These are phyloP conservation scores for Leptosphaerulina australis DNA, from an alignment of 2,329 filamentous ascomycete species.

Conservation along the genomic window DNA sequence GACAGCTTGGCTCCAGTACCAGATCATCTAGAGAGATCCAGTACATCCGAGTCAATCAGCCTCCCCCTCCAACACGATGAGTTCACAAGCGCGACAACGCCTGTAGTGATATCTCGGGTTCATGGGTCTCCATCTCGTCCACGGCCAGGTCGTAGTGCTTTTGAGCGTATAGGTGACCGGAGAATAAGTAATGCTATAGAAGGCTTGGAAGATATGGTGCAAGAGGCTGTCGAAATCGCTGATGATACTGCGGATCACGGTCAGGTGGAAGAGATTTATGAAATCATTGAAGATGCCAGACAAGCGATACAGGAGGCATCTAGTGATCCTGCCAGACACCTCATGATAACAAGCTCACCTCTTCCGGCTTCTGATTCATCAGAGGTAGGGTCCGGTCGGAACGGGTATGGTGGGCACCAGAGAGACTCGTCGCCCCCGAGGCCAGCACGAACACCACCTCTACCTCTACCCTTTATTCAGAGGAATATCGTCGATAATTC, in stretches of 20 bases:
- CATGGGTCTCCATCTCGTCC: slow-evolving; percentile 33
- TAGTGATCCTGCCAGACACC: slow-evolving; percentile 23
- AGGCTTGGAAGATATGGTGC: slow-evolving; percentile 51
- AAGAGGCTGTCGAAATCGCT: slow-evolving; percentile 50
- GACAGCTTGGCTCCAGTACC: slow-evolving; percentile 33
- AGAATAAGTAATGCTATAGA: slow-evolving; percentile 45
- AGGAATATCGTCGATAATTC: not conserved
- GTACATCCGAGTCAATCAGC: slow-evolving; percentile 25
- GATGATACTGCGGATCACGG: slow-evolving; percentile 41
- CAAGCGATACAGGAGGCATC: slow-evolving; percentile 44
- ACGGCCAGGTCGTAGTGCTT: slow-evolving; percentile 26
- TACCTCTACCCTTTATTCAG: not conserved
- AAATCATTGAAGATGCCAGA: slow-evolving; percentile 50
- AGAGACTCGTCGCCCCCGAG: not conserved
- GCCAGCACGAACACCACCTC: not conserved
- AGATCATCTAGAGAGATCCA: slow-evolving; percentile 30
- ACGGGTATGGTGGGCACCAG: not conserved
- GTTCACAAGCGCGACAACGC: slow-evolving; percentile 12
- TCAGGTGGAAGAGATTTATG: slow-evolving; percentile 47
- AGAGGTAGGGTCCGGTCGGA: not conserved
- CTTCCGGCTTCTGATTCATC: slow-evolving; percentile 24
- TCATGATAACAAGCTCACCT: slow-evolving; percentile 33
- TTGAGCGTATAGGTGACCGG: slow-evolving; percentile 25
- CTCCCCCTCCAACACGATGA: slow-evolving; percentile 14
- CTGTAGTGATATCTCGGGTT: slow-evolving; percentile 23